A percentile compares a stretch with the other conserved stretches of the same genome.
Conservation (phyloP, 2,329 filamentous ascomycete species). For the Aaosphaeria arxii region DNA sequence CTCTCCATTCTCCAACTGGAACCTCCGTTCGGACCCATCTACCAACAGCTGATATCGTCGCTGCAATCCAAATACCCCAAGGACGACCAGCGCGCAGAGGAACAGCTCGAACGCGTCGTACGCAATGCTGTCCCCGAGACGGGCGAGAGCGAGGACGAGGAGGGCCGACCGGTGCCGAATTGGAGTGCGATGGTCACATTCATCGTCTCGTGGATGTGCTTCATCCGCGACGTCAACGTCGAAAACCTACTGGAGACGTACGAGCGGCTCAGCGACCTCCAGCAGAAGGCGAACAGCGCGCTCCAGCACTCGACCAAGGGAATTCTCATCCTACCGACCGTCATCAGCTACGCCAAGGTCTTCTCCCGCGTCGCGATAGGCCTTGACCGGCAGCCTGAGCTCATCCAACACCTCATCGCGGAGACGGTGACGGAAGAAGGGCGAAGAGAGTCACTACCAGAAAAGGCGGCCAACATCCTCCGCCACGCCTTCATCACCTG, state of each 20-base stretch:
- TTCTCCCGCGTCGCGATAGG: slow-evolving; percentile 81
- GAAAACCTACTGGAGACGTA: slow-evolving; percentile 74
- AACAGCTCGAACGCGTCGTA: slow-evolving; percentile 22
- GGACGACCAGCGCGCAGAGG: slow-evolving; percentile 13
- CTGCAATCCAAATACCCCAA: slow-evolving; percentile 22
- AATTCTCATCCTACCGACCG: slow-evolving; percentile 76
- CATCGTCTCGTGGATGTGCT: slow-evolving; percentile 75
- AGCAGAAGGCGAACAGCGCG: slow-evolving; percentile 77
- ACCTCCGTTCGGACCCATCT: slow-evolving; percentile 23
- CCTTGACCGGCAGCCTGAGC: slow-evolving; percentile 74
- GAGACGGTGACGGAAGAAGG: slow-evolving; percentile 58
- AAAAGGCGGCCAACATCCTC: slow-evolving; percentile 83
- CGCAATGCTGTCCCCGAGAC: slow-evolving; percentile 39
- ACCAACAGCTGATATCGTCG: slow-evolving; percentile 25
- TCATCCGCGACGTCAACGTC: slow-evolving; percentile 76
- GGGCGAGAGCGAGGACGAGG: slow-evolving; percentile 54
- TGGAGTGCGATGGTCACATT: slow-evolving; percentile 80
- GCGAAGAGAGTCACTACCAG: slow-evolving; percentile 74
- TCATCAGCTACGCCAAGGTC: slow-evolving; percentile 76
- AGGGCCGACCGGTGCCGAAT: slow-evolving; percentile 53
- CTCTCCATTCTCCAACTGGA: slow-evolving; percentile 28
- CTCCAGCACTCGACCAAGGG: slow-evolving; percentile 78
- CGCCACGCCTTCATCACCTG: slow-evolving; percentile 90
- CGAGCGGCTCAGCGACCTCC: slow-evolving; percentile 67
- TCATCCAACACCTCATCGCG: slow-evolving; percentile 63